Conservation (phyloP, 495 filamentous ascomycete genomes). For the Penicillium cosmopolitanum region DNA sequence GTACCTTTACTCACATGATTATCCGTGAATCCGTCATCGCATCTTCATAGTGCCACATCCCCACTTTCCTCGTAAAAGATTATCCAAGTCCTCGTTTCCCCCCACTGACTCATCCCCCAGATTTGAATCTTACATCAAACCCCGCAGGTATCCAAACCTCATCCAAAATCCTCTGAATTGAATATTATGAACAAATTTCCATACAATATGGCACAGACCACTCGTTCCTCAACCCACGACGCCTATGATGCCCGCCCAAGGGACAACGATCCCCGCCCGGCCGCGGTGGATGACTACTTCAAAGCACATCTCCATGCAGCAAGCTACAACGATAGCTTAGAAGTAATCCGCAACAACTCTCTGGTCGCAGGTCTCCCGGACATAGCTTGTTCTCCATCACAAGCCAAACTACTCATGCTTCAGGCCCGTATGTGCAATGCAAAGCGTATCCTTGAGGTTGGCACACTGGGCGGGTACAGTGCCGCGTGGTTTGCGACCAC, state of each 20-base stretch:
- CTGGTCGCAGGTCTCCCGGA: not conserved
- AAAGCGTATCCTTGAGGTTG: conserved; percentile 4
- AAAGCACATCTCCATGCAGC: conserved; percentile 1
- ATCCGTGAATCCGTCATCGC: no score
- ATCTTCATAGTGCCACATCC: not conserved
- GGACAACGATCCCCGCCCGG: not conserved
- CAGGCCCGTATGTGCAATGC: conserved; percentile 10
- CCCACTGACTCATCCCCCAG: not conserved
- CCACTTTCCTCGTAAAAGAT: not conserved
- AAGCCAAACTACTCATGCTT: conserved; percentile 9
- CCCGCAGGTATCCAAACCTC: not conserved
- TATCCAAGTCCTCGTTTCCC: not conserved
- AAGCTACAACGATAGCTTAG: not conserved
- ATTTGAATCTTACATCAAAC: not conserved
- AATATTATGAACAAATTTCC: not conserved
- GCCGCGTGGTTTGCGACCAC: not conserved
- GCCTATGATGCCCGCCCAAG: not conserved
- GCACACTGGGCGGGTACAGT: conserved; percentile 4
- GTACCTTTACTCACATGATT: no score
- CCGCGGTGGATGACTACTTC: conserved; percentile 6
- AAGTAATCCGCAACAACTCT: not conserved
- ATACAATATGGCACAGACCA: not conserved
- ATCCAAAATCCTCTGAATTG: not conserved
- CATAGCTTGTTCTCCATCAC: conserved; percentile 2
- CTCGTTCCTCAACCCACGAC: not conserved